Evolutionary conservation across 2,329 filamentous ascomycete species (phyloP), one percentile per base, ranked within the genome.

Genomic region (Rachicladosporium sp.): DNA sequence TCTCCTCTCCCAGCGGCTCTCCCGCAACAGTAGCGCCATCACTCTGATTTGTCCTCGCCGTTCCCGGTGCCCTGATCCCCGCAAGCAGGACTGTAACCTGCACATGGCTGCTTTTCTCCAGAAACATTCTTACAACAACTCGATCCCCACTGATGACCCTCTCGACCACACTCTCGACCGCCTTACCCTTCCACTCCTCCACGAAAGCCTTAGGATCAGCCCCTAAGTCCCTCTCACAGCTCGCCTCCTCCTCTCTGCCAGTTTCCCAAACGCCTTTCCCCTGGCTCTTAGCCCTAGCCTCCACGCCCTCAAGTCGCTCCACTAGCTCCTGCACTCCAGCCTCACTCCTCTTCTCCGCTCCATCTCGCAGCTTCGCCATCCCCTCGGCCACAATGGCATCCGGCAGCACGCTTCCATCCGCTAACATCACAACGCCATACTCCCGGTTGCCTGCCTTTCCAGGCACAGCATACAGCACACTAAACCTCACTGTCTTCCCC

Each of bases 351-450:
- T 82, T 80, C 45, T 87, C 88, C 43, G 89, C 88, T 62, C 98
- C 91, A 54, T 98, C 91, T 47, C 91, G 79, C 44, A 98, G 74
- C 66, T 91, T 93, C 47, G 87, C 68, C 87, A 88, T 95, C 49
- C 91, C 91, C 53, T 87, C 84, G 56, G 85, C 79, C 47, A 96
- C 77, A 42, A 82, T 73, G 46, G 83, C 76, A 47, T 96, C 87
- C 11, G 91, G 88, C 37, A 98, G 64, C 41, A 76, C 69, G 27
- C 76, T 76, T 36, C 86, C 86, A 53, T 85, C 81, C 46, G 81
- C 78, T 38, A 95, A 70, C 47, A 76, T 74, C 44, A 86, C 79
- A 47, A 78, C 73, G 48, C 89, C 91, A 57, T 95, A 98, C 58
- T 98, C 89, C 50, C 87, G 80, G 45, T 73, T 73, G 9, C 55